Evolutionary conservation across 805 yeast genomes (phyloP).

Genomic region (Danielia reshetovae): DNA sequence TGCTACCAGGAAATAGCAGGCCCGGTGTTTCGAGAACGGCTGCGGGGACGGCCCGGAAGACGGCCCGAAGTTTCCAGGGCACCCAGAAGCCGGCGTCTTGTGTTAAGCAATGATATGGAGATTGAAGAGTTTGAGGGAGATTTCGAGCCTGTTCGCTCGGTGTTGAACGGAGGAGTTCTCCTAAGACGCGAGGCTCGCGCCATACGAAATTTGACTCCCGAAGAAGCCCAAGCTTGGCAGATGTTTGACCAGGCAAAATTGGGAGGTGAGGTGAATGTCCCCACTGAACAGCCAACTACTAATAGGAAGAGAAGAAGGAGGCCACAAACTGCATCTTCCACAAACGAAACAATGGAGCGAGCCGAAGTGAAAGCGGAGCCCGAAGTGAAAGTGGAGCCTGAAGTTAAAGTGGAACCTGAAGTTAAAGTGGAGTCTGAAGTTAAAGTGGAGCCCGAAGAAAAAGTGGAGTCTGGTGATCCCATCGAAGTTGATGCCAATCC

Average conservation of each 20-base stretch:
- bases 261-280: conserved; percentile 2
- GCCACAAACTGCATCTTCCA: too few species aligned
- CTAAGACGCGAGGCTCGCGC: conserved; percentile 31
- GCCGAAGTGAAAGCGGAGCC: background rate
- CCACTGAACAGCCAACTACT: background rate
- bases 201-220: conserved; percentile 25
- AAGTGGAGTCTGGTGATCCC: background rate
- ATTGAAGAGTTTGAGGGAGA: conserved; percentile 4
- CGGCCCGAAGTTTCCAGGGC: background rate
- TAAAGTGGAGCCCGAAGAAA: background rate
- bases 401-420: background rate
- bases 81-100: too few species aligned
- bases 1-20: conserved; percentile 29
- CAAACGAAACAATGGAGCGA: too few species aligned
- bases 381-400: background rate
- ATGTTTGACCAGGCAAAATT: conserved; percentile 29
- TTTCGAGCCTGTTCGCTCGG: conserved; percentile 10
- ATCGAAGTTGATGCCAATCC: background rate
- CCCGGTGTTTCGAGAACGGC: background rate
- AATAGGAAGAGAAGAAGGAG: conserved; percentile 1
- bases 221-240: conserved; percentile 37
- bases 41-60: too few species aligned
- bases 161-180: conserved; percentile 38
- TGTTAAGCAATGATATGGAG: too few species aligned
- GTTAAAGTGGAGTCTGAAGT: background rate